Conservation (phyloP, 139 green algal species). For the Ettlia oleoabundans region DNA sequence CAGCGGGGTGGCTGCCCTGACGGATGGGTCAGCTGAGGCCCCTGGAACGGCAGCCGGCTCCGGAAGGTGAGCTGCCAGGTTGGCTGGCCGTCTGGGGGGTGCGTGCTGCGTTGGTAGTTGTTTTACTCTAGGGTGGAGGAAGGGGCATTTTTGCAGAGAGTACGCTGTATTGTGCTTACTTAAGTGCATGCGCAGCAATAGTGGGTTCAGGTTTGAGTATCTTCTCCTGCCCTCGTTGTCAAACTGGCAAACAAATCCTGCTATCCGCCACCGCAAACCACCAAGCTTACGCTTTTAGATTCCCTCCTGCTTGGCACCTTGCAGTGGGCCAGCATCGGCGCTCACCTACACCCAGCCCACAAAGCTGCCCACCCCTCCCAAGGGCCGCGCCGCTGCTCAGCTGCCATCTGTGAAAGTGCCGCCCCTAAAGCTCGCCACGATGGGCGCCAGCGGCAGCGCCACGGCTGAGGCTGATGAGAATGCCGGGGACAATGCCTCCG, state of each 20-base stretch:
- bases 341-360: background rate
- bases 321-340: background rate
- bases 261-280: too few relatives aligned
- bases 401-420: conserved; percentile 22
- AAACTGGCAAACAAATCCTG: too few relatives aligned
- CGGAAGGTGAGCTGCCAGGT: background rate
- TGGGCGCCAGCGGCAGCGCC: background rate
- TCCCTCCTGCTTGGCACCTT: background rate
- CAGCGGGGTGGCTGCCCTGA: background rate
- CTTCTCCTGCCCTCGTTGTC: too few relatives aligned
- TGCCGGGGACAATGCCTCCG: background rate
- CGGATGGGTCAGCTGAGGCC: background rate
- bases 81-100: too few relatives aligned
- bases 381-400: conserved; percentile 2
- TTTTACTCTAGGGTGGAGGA: too few relatives aligned
- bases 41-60: background rate
- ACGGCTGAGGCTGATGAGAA: conserved; percentile 8
- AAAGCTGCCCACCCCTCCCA: conserved; percentile 27
- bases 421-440: conserved; percentile 19
- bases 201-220: too few relatives aligned
- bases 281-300: too few relatives aligned
- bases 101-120: too few relatives aligned
- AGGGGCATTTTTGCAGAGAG: too few relatives aligned
- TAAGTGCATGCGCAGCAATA: too few relatives aligned
- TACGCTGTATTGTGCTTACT: too few relatives aligned